A percentile compares a stretch with the other conserved stretches of the same genome.
Evolutionary conservation across 495 filamentous ascomycete genomes (phyloP).

Genomic region (Aspergillus hancockii): DNA sequence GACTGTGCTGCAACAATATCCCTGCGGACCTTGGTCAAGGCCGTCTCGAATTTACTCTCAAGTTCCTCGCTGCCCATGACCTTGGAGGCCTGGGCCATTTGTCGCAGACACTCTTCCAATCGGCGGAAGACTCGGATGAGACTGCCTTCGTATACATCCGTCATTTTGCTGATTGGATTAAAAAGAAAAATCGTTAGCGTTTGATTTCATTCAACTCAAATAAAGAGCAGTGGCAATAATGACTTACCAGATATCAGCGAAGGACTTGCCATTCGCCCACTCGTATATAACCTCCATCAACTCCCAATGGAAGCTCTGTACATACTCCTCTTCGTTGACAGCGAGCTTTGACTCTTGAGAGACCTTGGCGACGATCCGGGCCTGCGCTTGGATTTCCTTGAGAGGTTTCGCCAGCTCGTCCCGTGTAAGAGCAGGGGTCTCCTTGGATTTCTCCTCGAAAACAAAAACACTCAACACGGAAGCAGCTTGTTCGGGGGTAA

Average conservation of each 20-base stretch:
- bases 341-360: constrained; percentile 89
- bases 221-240: not conserved
- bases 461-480: constrained; percentile 89
- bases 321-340: constrained; percentile 90
- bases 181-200: constrained; percentile 11
- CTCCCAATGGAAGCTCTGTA: constrained; percentile 82
- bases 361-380: constrained; percentile 84
- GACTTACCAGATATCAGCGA: constrained; percentile 91
- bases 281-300: constrained; percentile 95
- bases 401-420: constrained; percentile 86
- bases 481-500: constrained; percentile 82
- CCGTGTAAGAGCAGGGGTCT: constrained; percentile 59
- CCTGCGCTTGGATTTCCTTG: constrained; percentile 80
- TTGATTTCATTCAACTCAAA: not conserved
- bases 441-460: constrained; percentile 89
- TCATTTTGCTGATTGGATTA: constrained; percentile 77
- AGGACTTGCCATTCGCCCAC: constrained; percentile 90
- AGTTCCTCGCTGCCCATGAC: constrained; percentile 97
- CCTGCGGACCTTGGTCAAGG: constrained; percentile 79
- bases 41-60: constrained; percentile 81
- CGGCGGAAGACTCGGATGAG: constrained; percentile 94
- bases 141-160: constrained; percentile 94
- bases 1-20: constrained; percentile 94
- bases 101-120: constrained; percentile 90
- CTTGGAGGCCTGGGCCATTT: constrained; percentile 95